Evolutionary conservation across 2,329 filamentous ascomycete genomes (phyloP).

Genomic region (Fusarium chlamydosporum): DNA sequence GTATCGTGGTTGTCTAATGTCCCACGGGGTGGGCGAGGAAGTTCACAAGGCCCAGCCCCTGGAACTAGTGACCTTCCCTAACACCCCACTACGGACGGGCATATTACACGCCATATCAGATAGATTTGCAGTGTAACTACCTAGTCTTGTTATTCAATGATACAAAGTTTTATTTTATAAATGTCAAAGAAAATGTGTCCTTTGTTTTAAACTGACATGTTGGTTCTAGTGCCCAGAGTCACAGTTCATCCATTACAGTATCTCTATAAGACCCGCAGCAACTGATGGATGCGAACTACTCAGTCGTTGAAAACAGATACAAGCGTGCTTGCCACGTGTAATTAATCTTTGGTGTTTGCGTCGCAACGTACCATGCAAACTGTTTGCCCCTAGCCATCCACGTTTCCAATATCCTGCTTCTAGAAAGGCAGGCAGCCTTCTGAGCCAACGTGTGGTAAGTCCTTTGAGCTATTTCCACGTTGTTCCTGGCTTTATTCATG

Average conservation of each 20-base stretch:
- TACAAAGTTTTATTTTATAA: neutral
- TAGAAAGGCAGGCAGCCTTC: neutral
- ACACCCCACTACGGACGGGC: constrained; percentile 16
- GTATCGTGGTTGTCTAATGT: neutral
- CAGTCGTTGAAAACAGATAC: neutral
- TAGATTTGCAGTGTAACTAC: too few relatives aligned
- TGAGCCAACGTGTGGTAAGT: neutral
- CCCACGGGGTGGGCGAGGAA: constrained; percentile 8
- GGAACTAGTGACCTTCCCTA: constrained; percentile 8
- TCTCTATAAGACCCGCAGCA: neutral
- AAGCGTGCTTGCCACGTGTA: neutral
- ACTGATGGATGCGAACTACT: neutral
- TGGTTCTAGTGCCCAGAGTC: constrained; percentile 2
- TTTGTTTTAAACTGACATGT: constrained; percentile 11
- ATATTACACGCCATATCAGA: neutral
- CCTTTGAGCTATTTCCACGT: neutral
- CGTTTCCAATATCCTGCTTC: neutral
- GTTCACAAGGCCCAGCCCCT: constrained; percentile 29
- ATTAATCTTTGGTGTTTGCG: neutral
- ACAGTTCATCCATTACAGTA: neutral
- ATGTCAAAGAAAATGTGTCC: neutral
- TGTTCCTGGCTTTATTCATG: neutral
- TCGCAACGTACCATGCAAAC: neutral
- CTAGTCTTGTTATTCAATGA: neutral
- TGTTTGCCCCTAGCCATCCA: neutral